Conservation (phyloP, 768 basidiomycete genomes). For the Agaricus blazei region DNA sequence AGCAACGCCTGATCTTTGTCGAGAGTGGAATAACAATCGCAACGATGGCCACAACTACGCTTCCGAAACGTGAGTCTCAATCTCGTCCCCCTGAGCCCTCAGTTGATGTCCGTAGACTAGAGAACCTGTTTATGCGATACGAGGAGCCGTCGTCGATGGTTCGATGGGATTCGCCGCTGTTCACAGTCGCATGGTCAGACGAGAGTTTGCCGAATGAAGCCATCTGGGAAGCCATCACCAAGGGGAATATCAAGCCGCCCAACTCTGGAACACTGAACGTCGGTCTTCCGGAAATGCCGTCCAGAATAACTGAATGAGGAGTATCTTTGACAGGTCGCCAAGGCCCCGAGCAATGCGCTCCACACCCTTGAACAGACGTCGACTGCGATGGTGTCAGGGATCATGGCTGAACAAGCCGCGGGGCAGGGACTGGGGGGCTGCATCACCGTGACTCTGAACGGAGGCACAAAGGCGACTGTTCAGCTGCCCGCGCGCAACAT, state of each 20-base stretch:
- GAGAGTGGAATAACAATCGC: constrained; percentile 65
- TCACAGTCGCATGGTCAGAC: constrained; percentile 78
- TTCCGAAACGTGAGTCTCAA: constrained; percentile 61
- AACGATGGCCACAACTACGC: constrained; percentile 48
- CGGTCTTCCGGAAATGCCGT: constrained; percentile 17
- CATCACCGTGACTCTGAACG: constrained; percentile 40
- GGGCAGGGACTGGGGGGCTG: constrained; percentile 49
- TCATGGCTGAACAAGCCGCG: constrained; percentile 59
- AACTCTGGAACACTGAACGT: constrained; percentile 80
- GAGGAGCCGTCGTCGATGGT: constrained; percentile 98
- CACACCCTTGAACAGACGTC: constrained; percentile 81
- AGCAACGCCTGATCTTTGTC: constrained; percentile 69
- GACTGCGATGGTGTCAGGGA: constrained; percentile 59
- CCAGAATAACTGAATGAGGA: background rate
- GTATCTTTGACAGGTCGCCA: constrained; percentile 47
- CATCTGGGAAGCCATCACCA: constrained; percentile 80
- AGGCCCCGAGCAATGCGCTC: constrained; percentile 85
- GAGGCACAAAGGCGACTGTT: constrained; percentile 40
- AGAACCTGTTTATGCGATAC: constrained; percentile 82
- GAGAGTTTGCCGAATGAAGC: constrained; percentile 55
- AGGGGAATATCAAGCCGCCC: constrained; percentile 78
- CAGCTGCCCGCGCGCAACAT: constrained; percentile 64
- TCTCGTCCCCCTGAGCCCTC: constrained; percentile 7
- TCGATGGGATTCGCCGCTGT: constrained; percentile 97
- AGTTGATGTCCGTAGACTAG: constrained; percentile 46